Evolutionary conservation across 139 green algal genomes (phyloP).

Genomic region (Chlorella vulgaris): DNA sequence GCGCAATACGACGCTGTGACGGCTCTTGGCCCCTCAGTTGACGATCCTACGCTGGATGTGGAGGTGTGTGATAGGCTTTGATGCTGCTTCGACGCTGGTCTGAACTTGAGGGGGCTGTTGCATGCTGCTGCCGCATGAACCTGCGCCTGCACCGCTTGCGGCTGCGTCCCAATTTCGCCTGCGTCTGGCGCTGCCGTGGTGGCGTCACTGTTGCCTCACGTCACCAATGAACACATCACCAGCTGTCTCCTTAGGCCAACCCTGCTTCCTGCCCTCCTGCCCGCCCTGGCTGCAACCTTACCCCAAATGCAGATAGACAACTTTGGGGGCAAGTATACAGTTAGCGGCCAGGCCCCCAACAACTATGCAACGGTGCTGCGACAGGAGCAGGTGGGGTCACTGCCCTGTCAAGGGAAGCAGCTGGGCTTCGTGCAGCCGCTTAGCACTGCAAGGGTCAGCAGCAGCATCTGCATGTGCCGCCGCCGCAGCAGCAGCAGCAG

Average conservation of each 20-base stretch:
- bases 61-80: not conserved
- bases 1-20: not conserved
- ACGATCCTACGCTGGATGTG: not conserved
- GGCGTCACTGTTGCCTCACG: not conserved
- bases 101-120: not conserved
- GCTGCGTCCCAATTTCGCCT: no score
- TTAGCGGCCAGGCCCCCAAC: not conserved
- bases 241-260: not conserved
- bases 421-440: no score
- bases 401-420: no score
- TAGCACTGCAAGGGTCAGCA: no score
- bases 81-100: not conserved
- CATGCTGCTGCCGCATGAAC: no score
- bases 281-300: not conserved
- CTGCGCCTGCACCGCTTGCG: no score
- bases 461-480: no score
- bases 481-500: no score
- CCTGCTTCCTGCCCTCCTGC: not conserved
- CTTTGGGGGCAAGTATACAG: not conserved
- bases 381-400: slow-evolving; percentile 1
- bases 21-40: not conserved
- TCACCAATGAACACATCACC: not conserved
- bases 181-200: no score
- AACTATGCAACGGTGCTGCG: slow-evolving; percentile 4
- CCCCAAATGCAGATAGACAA: slow-evolving; percentile 29